These are phyloP conservation scores for Saururus chinensis DNA, from an alignment of 164 flowering plant species.

Conservation along the genomic window DNA sequence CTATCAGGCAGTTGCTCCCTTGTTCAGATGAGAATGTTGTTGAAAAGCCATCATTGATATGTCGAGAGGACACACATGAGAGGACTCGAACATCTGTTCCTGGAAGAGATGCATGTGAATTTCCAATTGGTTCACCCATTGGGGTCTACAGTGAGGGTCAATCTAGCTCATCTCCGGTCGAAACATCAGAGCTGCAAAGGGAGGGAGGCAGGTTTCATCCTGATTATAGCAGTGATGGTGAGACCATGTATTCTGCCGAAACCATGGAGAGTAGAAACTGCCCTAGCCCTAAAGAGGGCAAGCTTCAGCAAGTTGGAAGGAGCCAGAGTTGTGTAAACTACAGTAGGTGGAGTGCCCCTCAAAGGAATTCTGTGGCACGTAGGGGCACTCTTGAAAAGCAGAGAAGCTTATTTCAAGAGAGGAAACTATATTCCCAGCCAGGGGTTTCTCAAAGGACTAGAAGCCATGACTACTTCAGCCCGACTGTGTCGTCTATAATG, in stretches of 20 bases:
- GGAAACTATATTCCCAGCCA: slow-evolving; percentile 66
- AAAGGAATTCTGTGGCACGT: slow-evolving; percentile 33
- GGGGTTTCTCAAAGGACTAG: slow-evolving; percentile 47
- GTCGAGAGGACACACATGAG: slow-evolving; percentile 12
- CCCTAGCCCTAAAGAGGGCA: slow-evolving; percentile 57
- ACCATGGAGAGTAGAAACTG: slow-evolving; percentile 93
- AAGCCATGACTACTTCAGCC: slow-evolving; percentile 71
- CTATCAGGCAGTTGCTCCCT: slow-evolving; percentile 20
- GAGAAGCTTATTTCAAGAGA: slow-evolving; percentile 47
- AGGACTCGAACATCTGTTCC: slow-evolving; percentile 15
- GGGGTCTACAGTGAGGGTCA: slow-evolving; percentile 56
- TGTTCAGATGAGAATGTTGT: slow-evolving; percentile 31
- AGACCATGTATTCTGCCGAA: slow-evolving; percentile 96
- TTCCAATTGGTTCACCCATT: slow-evolving; percentile 49
- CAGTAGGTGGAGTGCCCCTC: slow-evolving; percentile 61
- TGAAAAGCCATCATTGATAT: slow-evolving; percentile 11
- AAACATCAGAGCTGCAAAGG: slow-evolving; percentile 27
- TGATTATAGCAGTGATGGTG: slow-evolving; percentile 68
- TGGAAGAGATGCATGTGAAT: slow-evolving; percentile 32
- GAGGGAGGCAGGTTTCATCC: slow-evolving; percentile 12
- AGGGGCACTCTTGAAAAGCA: slow-evolving; percentile 44
- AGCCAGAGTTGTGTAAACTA: slow-evolving; percentile 90
- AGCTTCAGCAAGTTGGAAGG: slow-evolving; percentile 68
- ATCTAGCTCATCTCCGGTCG: slow-evolving; percentile 52
- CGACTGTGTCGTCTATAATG: slow-evolving; percentile 89